These are phyloP conservation scores for Kuraishia ogatae DNA, from an alignment of 805 yeast genomes.

Conservation along the genomic window DNA sequence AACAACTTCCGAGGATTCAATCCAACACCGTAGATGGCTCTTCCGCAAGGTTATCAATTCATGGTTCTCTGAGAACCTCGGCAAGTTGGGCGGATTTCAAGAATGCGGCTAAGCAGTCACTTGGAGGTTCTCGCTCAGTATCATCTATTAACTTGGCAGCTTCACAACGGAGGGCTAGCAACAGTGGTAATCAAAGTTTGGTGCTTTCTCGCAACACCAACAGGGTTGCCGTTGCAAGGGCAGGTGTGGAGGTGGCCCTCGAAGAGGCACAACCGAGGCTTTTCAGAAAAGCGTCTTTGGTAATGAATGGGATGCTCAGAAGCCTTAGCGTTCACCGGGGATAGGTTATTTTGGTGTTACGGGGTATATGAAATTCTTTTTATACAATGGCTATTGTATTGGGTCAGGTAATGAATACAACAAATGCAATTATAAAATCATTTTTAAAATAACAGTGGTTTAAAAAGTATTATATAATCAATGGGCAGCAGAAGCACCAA, in stretches of 20 bases:
- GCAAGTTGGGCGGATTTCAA: neutral
- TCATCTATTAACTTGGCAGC: neutral
- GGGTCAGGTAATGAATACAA: neutral
- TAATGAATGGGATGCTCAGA: neutral
- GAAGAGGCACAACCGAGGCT: conserved; percentile 6
- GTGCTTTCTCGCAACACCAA: conserved; percentile 2
- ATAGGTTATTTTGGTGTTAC: conserved; percentile 1
- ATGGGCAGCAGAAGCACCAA: conserved; percentile 21
- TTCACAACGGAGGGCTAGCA: neutral
- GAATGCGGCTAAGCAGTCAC: neutral
- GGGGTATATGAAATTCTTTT: too few relatives aligned
- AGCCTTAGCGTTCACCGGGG: conserved; percentile 2
- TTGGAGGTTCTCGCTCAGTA: neutral
- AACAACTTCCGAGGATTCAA: neutral
- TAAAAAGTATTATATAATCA: neutral
- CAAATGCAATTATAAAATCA: conserved; percentile 1
- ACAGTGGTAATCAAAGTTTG: neutral
- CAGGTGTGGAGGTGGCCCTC: conserved; percentile 9
- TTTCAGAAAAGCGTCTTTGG: conserved; percentile 1
- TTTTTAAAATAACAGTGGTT: neutral
- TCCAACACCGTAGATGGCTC: neutral
- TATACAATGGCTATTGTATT: neutral
- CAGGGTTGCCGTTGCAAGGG: conserved; percentile 5
- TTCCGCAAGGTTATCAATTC: neutral
- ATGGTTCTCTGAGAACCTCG: neutral